Evolutionary conservation across 2,329 filamentous ascomycete species (phyloP), one percentile per base, ranked within the genome.

Genomic region (Aspergillus transmontanensis): DNA sequence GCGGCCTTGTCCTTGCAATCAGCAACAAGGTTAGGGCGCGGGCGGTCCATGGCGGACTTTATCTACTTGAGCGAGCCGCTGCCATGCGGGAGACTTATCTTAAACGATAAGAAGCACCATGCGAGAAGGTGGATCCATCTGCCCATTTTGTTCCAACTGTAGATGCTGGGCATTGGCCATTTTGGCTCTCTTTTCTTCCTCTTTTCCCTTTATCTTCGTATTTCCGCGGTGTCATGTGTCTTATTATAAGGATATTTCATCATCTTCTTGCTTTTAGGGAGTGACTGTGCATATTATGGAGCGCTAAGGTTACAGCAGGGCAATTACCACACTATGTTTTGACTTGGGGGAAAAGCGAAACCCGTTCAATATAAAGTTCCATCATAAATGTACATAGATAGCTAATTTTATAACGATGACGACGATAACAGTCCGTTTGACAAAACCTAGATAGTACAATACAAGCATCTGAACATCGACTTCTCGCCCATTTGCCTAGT

Each of bases 311-410:
- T 55, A 34, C 26, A 51, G n/a, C 51, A 34, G 51, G 50, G 28
- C 28, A 53, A 34, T 48, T 28, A 48, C 14, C 46, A 19, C 28
- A 51, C 14, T 51, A 30, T 32, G 48, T 34, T 51, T 51, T 51
- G 48, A 12, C 10, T 32, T 51, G 19, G n/a, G 48, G 19, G 48
- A 32, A 32, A 51, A 32, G 19, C 16, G 28, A 32, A 32, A 51
- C 51, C n/a, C n/a, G 21, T 55, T 19, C 51, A 55, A 55, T 55
- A 39, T 55, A 39, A 55, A 19, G 39, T 34, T 61, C 57, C 56
- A 62, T 61, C 56, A 64, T 66, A 66, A 61, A 68, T 66, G 60
- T 61, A 66, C 64, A 65, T 68, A 64, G 58, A 64, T 68, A 64
- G 58, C 58, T 57, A 57, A 62, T 58, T 58, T 36, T 61, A 60